Evolutionary conservation across 257 asterid genomes (phyloP).

Genomic region (Primulina eburnea): DNA sequence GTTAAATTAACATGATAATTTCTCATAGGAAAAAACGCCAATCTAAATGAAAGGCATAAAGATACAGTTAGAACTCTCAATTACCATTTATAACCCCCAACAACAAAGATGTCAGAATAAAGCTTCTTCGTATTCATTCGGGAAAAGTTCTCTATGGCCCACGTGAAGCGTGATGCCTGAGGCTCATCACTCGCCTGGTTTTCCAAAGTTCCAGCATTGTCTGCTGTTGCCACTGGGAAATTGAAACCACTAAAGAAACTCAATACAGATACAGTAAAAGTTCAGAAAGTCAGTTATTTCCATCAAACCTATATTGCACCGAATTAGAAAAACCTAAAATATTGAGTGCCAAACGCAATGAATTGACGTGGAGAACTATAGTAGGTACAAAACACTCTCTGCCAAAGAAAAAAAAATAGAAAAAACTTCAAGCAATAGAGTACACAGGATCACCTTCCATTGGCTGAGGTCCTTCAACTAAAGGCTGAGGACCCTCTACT

Average conservation of each 20-base stretch:
- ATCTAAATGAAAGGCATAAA: conserved; percentile 1
- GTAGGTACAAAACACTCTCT: conserved; percentile 12
- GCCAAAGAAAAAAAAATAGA: conserved; percentile 2
- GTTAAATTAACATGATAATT: conserved; percentile 15
- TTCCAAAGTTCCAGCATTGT: conserved; percentile 61
- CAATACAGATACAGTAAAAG: conserved; percentile 20
- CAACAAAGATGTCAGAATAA: conserved; percentile 71
- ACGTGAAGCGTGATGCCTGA: conserved; percentile 72
- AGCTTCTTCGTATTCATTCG: conserved; percentile 63
- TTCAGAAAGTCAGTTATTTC: not conserved
- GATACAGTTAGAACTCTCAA: conserved; percentile 11
- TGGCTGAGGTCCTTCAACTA: conserved; percentile 92
- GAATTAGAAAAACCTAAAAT: not conserved
- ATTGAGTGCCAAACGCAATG: not conserved
- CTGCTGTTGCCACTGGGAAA: conserved; percentile 45
- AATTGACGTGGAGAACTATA: not conserved
- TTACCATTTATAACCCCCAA: conserved; percentile 91
- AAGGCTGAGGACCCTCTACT: conserved; percentile 80
- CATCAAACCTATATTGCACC: not conserved
- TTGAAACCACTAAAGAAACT: not conserved
- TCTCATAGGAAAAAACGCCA: not conserved
- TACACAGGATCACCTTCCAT: conserved; percentile 62
- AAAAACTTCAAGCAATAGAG: conserved; percentile 15
- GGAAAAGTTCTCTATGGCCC: conserved; percentile 81
- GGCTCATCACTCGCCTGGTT: conserved; percentile 81